Conservation (phyloP, 371 early-diverging fungal genomes). For the Mortierella sp. region DNA sequence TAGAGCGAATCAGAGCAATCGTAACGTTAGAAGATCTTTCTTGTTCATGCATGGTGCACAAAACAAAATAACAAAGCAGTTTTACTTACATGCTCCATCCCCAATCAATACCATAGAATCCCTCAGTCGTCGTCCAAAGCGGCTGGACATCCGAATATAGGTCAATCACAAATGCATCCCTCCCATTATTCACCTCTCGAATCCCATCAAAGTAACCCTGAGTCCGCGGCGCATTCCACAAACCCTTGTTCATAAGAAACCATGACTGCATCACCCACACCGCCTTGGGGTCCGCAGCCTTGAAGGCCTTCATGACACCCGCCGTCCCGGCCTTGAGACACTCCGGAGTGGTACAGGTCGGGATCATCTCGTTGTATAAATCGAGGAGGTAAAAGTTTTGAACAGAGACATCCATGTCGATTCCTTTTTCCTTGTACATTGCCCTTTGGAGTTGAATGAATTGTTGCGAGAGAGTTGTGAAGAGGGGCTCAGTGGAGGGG, state of each 20-base stretch:
- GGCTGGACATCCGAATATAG: slow-evolving; percentile 49
- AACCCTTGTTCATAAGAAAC: slow-evolving; percentile 33
- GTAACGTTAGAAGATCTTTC: neutral
- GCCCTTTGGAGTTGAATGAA: slow-evolving; percentile 37
- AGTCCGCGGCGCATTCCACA: slow-evolving; percentile 25
- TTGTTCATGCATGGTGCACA: neutral
- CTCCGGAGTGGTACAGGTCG: slow-evolving; percentile 23
- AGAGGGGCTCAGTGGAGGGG: slow-evolving; percentile 41
- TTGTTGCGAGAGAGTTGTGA: slow-evolving; percentile 28
- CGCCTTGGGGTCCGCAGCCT: slow-evolving; percentile 47
- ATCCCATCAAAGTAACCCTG: slow-evolving; percentile 56
- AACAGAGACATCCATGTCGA: neutral
- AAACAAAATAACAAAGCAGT: too few relatives aligned
- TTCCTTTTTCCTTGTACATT: slow-evolving; percentile 27
- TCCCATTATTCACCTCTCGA: slow-evolving; percentile 33
- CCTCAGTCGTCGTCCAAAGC: slow-evolving; percentile 40
- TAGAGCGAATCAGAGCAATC: neutral
- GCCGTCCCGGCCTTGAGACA: slow-evolving; percentile 31
- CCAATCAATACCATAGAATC: slow-evolving; percentile 57
- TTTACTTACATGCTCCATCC: slow-evolving; percentile 57
- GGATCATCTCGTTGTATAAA: slow-evolving; percentile 45
- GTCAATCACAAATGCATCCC: slow-evolving; percentile 52
- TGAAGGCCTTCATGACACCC: slow-evolving; percentile 49
- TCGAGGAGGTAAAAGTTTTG: slow-evolving; percentile 46
- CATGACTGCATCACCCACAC: slow-evolving; percentile 55